Evolutionary conservation across 2,329 filamentous ascomycete genomes (phyloP), one percentile per base, ranked within the genome.

Genomic region (Colletotrichum shisoi): DNA sequence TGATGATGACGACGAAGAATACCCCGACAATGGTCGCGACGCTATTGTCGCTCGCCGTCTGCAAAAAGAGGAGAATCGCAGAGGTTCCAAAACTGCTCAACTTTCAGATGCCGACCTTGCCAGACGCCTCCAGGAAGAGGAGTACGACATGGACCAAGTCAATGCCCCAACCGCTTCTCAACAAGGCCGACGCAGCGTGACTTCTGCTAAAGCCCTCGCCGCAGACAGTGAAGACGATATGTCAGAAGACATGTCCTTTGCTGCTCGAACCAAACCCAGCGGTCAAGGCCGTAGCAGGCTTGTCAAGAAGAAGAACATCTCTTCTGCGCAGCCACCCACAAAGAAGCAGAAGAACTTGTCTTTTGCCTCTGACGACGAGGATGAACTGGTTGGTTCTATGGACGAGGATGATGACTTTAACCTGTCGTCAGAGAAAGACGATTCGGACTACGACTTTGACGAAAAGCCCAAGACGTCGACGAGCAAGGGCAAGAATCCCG

Each of bases 1-100:
- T 1, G 79, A 82, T 11, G 78, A 77, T 1, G 76, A 79, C n/a
- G 75, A 80, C 2, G 77, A 78, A 0, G 78, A 80, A 52, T 42
- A 56, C 17, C 70, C 68, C 15, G 56, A 59, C 34, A 67, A 45
- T 9, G 60, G 67, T 21, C 72, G 71, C 15, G 74, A 78, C 59
- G 76, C 72, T 13, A 66, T 72, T 45, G 69, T 74, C 31, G 79
- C 79, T 46, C 76, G 76, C 24, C 75, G 72, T 9, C 64, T 79
- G 2, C 78, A 80, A 57, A 60, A 73, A 3, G 76, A 78, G 59
- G 77, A 80, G 57, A 73, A 74, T 27, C 52, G 69, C 1, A 73
- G 72, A 57, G 63, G 56, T 5, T 37, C 48, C 8, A 13, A 15
- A 9, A 39, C 17, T n/a, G 19, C 56, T 24, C 12, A 13, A 45